These are phyloP conservation scores for Aspergillus hortae DNA, from an alignment of 2,329 filamentous ascomycete genomes.

Conservation along the genomic window DNA sequence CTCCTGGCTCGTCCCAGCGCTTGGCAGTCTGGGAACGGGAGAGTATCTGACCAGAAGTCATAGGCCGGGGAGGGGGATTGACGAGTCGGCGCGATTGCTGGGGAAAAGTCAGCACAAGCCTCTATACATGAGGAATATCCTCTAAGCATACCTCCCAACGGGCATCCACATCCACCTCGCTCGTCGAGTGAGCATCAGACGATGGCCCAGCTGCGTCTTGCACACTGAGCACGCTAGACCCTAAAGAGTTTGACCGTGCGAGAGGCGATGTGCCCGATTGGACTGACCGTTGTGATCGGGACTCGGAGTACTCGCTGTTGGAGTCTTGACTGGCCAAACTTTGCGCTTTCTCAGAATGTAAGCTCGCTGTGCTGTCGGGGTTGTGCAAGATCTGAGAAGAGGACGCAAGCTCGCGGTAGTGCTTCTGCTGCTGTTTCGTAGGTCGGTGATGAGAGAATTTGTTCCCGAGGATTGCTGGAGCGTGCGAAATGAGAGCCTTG, in stretches of 20 bases:
- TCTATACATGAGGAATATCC: no score
- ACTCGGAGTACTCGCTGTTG: conserved; percentile 35
- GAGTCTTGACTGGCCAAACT: conserved; percentile 38
- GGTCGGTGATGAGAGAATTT: conserved; percentile 90
- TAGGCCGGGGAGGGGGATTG: conserved; percentile 27
- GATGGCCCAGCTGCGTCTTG: conserved; percentile 21
- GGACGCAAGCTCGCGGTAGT: conserved; percentile 79
- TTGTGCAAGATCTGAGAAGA: conserved; percentile 63
- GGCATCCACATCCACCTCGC: conserved; percentile 36
- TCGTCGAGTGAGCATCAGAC: conserved; percentile 32
- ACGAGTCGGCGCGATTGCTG: conserved; percentile 33
- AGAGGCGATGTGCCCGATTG: conserved; percentile 37
- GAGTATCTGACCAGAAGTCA: conserved; percentile 27
- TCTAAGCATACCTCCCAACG: conserved; percentile 34
- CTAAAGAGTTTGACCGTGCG: conserved; percentile 31
- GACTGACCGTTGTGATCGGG: conserved; percentile 33
- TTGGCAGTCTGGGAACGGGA: conserved; percentile 21
- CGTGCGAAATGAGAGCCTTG: conserved; percentile 89
- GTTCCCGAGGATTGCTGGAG: conserved; percentile 94
- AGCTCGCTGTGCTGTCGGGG: conserved; percentile 25
- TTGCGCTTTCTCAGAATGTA: conserved; percentile 26
- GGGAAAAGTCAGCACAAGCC: conserved; percentile 12
- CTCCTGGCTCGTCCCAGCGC: conserved; percentile 25
- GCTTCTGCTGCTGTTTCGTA: conserved; percentile 71
- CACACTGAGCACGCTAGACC: conserved; percentile 27